These are phyloP conservation scores for Nakazawaea sp. DNA, from an alignment of 805 yeast genomes.

Conservation along the genomic window DNA sequence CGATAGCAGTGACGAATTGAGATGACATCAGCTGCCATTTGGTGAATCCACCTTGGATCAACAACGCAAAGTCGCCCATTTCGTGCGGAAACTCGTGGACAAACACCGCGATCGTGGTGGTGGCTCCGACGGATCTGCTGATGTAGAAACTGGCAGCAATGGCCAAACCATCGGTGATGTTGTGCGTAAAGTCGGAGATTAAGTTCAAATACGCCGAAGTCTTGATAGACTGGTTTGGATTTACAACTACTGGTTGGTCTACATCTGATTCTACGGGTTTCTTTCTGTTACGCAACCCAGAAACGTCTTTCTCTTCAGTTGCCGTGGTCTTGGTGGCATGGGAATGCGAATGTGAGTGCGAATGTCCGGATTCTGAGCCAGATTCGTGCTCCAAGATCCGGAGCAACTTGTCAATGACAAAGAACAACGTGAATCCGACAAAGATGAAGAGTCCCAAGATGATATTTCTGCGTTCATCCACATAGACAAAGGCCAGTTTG, in stretches of 20 bases:
- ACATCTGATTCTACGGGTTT: slow-evolving; percentile 14
- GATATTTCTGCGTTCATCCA: slow-evolving; percentile 43
- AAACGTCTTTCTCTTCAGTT: slow-evolving; percentile 11
- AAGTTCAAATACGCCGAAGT: slow-evolving; percentile 59
- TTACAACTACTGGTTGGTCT: slow-evolving; percentile 20
- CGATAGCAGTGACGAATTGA: slow-evolving; percentile 59
- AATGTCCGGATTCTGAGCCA: slow-evolving; percentile 17
- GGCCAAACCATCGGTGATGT: slow-evolving; percentile 73
- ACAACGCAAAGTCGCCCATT: slow-evolving; percentile 71
- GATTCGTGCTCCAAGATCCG: slow-evolving; percentile 39
- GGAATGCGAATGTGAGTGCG: slow-evolving; percentile 31
- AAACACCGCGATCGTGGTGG: slow-evolving; percentile 64
- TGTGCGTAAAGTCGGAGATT: slow-evolving; percentile 67
- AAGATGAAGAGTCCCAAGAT: slow-evolving; percentile 49
- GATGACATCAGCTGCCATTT: slow-evolving; percentile 60
- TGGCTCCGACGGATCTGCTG: slow-evolving; percentile 53
- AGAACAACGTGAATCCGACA: slow-evolving; percentile 53
- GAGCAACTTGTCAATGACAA: slow-evolving; percentile 54
- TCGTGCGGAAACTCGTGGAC: slow-evolving; percentile 81
- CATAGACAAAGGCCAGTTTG: slow-evolving; percentile 36
- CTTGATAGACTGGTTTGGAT: slow-evolving; percentile 31
- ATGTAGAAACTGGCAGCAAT: slow-evolving; percentile 64
- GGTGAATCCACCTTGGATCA: slow-evolving; percentile 63
- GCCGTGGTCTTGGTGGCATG: slow-evolving; percentile 28
- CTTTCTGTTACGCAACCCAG: slow-evolving; percentile 13